Evolutionary conservation across 1,284 basidiomycete species (phyloP).

Genomic region (Xanthoconium separans): DNA sequence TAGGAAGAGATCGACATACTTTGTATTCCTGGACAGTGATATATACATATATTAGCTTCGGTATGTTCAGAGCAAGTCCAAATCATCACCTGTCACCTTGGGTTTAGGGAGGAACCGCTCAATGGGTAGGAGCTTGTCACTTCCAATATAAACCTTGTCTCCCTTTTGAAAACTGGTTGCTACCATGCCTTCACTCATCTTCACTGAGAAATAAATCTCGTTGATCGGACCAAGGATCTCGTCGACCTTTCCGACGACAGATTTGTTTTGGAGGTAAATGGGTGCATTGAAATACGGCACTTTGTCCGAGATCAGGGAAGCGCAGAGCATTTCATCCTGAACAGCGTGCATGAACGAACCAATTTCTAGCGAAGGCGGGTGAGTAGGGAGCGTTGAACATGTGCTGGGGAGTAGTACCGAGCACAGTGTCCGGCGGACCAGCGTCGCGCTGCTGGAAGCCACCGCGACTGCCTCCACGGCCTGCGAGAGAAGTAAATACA

Average conservation of each 20-base stretch:
- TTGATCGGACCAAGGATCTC: conserved; percentile 98
- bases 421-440: conserved; percentile 83
- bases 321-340: conserved; percentile 98
- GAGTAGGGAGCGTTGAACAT: not conserved
- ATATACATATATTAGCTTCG: not conserved
- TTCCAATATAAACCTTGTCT: conserved; percentile 96
- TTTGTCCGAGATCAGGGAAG: conserved; percentile 82
- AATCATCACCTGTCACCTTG: conserved; percentile 65
- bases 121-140: conserved; percentile 95
- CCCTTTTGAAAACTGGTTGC: conserved; percentile 95
- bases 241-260: conserved; percentile 92
- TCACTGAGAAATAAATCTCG: conserved; percentile 97
- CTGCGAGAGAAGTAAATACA: conserved; percentile 25
- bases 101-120: conserved; percentile 98
- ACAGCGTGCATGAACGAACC: conserved; percentile 92
- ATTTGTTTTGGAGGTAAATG: conserved; percentile 98
- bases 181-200: conserved; percentile 96
- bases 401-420: conserved; percentile 49
- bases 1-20: conserved; percentile 38
- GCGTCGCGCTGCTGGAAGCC: conserved; percentile 71
- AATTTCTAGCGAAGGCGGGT: conserved; percentile 56
- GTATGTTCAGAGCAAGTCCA: conserved; percentile 1
- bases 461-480: conserved; percentile 58
- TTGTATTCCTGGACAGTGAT: conserved; percentile 41
- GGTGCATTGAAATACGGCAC: conserved; percentile 99